Conservation (phyloP, 768 basidiomycete genomes). For the Piloderma croceum region DNA sequence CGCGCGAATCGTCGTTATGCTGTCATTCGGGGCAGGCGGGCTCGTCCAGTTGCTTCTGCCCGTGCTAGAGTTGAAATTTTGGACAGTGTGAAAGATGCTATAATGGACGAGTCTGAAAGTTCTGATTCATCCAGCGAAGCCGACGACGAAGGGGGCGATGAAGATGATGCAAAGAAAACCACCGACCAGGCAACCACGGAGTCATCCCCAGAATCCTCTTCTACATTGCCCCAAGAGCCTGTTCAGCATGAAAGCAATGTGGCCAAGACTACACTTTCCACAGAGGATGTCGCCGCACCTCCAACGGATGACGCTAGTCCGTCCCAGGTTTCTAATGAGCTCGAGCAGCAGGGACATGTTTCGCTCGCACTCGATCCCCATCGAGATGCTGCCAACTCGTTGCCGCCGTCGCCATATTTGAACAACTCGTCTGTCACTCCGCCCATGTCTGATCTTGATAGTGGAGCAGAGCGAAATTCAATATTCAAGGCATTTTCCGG, state of each 20-base stretch:
- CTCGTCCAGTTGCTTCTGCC: conserved; percentile 86
- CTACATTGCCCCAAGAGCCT: conserved; percentile 20
- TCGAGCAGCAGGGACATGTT: too few species aligned
- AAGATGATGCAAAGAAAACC: conserved; percentile 38
- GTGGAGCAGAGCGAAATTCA: conserved; percentile 56
- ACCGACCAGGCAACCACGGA: conserved; percentile 19
- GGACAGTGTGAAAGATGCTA: conserved; percentile 86
- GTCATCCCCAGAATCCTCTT: conserved; percentile 26
- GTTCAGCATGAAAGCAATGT: conserved; percentile 10
- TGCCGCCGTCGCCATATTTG: conserved; percentile 1
- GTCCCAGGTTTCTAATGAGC: too few species aligned
- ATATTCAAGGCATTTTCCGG: conserved; percentile 81
- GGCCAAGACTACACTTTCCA: too few species aligned
- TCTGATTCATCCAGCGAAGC: conserved; percentile 64
- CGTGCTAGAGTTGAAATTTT: conserved; percentile 85
- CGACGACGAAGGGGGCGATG: conserved; percentile 62
- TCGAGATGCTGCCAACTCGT: conserved; percentile 3
- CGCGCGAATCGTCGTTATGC: conserved; percentile 73
- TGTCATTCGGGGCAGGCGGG: conserved; percentile 80
- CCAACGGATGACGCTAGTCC: too few species aligned
- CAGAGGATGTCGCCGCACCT: too few species aligned
- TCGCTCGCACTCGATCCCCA: too few species aligned
- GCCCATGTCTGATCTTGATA: conserved; percentile 50
- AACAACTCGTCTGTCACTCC: conserved; percentile 33
- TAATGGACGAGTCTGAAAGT: conserved; percentile 71